Evolutionary conservation across 345 rosid species (phyloP), one percentile per base, ranked within the genome.

Genomic region (Citrus maxima): DNA sequence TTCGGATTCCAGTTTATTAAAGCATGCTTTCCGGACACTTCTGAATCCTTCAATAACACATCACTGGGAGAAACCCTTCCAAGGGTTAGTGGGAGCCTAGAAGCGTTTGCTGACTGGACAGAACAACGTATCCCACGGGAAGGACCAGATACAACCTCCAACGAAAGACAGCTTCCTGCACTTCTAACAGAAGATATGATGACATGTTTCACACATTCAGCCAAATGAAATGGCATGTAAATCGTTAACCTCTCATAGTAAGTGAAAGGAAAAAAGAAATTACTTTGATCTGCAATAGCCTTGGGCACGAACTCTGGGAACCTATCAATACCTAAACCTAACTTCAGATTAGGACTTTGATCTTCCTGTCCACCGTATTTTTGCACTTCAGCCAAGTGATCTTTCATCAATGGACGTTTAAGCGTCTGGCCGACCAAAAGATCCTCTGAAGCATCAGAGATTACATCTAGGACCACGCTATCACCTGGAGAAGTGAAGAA

Each of bases 1-100:
- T 89, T 82, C 58, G 87, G 72, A 82, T 97, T 94, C 99, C 99
- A 97, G 74, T 87, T 90, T 83, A 97, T 92, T 86, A 92, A 84
- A 25, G 98, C 98, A 91, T 97, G 98, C 88, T 91, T 97, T 83
- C 98, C 98, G 0, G 99, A 97, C 79, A 97, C 96, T 88, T 97
- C 99, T 0, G 93, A 84, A 84, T 97, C 99, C 76, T 90, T 91
- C 86, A 97, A 80, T 67, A 86, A 55, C 80, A 94, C 62, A 82
- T 88, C 93, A 87, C 98, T 83, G 22, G 93, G 95, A 82, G 93
- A 80, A 81, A 93, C 90, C 88, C 99, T 94, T 74, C 99, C 99
- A 80, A 96, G 89, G 46, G 85, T 94, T 78, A 96, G 80, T 30
- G 98, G 97, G 34, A 96, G 91, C 89, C 84, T 87, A 71, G 96